Evolutionary conservation across 1,139 yeast species (phyloP), one percentile per base, ranked within the genome.

Genomic region (Lodderomyces jiufengensis): DNA sequence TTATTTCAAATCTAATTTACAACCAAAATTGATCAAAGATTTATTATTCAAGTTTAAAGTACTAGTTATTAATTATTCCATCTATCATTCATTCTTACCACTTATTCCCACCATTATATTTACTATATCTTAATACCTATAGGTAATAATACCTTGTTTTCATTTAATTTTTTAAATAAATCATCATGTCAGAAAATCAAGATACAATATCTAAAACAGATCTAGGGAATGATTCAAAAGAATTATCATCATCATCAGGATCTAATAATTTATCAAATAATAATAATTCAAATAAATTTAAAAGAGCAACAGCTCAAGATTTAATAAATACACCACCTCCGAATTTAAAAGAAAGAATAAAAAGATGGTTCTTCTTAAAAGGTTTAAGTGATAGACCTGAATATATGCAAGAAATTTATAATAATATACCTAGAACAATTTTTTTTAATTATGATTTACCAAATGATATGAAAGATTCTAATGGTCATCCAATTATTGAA

Each of bases 401-500:
- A 7, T 69, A 59, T 43, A 48, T 67, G 47, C 58, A 58, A 36
- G 61, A 61, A 12, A 58, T 67, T 22, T 68, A 70, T 45, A 38
- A 48, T 27, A 54, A 53, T 20, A 59, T 57, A 24, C 72, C 74
- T 2, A 50, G 76, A 33, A 52, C 54, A 30, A 52, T 70, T 11
- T 70, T 51, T 41, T 70, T 66, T 39, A 70, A 70, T 48, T 53
- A 57, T 26, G 59, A 52, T 3, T 45, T 67, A 28, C 73, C 74
- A 0, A 48, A 47, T 2, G 45, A 51, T 24, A 51, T 66, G 61
- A 45, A 34, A 31, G 56, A 57, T 29, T 43, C 48, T 3, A 70
- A 78, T 5, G 87, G 87, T 11, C 59, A 68, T 38, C 94, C 95
- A 1, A 49, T 65, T 5, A 52, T 61, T 9, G 46, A 53, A 10